phyloP scores from a whole-genome alignment of 495 filamentous ascomycete species.

The Pyrenula massariospora region DNA sequence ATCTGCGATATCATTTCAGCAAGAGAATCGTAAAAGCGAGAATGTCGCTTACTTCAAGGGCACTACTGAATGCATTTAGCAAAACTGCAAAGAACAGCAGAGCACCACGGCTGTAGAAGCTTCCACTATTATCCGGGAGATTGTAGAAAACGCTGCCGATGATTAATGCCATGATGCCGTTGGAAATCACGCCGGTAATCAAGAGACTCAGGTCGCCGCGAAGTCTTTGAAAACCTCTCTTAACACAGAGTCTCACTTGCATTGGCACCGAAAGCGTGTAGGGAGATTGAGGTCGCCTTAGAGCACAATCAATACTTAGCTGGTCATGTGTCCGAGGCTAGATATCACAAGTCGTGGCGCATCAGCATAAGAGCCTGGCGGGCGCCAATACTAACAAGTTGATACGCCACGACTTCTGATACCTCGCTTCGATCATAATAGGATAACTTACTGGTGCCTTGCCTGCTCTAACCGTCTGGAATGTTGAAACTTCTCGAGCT shows the following conservation, averaged over 20 bases:
- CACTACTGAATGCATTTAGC: conserved; percentile 76
- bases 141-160: conserved; percentile 86
- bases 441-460: conserved; percentile 18
- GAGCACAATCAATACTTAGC: too few species aligned
- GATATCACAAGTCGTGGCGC: too few species aligned
- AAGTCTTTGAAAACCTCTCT: conserved; percentile 45
- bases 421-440: too few species aligned
- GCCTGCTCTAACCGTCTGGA: conserved; percentile 25
- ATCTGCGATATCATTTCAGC: conserved; percentile 50
- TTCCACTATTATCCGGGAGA: conserved; percentile 45
- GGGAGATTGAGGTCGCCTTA: conserved; percentile 24
- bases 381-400: too few species aligned
- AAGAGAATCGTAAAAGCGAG: conserved; percentile 25
- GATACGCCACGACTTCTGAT: too few species aligned
- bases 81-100: conserved; percentile 89
- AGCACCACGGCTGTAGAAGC: conserved; percentile 75
- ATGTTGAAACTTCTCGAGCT: conserved; percentile 19
- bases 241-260: conserved; percentile 36
- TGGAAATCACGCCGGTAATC: conserved; percentile 63
- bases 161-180: conserved; percentile 71
- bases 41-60: conserved; percentile 50
- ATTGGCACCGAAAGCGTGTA: conserved; percentile 34
- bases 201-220: conserved; percentile 67
- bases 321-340: conserved; percentile 3
- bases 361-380: too few species aligned